Evolutionary conservation across 2,329 filamentous ascomycete genomes (phyloP).

Genomic region (Apiospora koreana): DNA sequence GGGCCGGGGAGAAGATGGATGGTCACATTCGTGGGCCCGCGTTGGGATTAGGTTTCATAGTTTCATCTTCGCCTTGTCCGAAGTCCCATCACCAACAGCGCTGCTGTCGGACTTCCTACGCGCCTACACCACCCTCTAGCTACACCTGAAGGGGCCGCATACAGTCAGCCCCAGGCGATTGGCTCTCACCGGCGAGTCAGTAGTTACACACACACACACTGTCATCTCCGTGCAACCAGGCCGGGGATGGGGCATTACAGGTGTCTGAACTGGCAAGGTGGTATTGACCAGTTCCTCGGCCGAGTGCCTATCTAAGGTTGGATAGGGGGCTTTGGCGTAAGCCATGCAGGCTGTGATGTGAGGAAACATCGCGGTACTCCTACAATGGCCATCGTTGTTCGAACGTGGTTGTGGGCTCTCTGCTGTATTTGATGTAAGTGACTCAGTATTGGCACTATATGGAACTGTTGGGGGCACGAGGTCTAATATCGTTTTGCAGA

Average conservation of each 20-base stretch:
- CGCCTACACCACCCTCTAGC: background rate
- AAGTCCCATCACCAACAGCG: conserved; percentile 1
- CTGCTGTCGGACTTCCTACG: background rate
- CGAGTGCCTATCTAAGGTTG: background rate
- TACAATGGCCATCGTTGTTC: background rate
- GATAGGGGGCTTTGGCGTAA: background rate
- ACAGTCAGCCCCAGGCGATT: background rate
- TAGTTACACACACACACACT: background rate
- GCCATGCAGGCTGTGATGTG: background rate
- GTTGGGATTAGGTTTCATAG: background rate
- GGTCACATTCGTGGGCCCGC: background rate
- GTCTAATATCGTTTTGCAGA: background rate
- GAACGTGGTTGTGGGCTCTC: background rate
- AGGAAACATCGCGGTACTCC: background rate
- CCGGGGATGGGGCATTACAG: background rate
- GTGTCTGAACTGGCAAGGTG: background rate
- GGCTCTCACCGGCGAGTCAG: background rate
- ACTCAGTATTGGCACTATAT: background rate
- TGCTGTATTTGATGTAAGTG: background rate
- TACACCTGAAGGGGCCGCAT: background rate
- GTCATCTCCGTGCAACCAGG: conserved; percentile 1
- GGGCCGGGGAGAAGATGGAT: background rate
- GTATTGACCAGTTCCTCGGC: background rate
- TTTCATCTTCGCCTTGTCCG: conserved; percentile 4
- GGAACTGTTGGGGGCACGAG: background rate